phyloP scores from a whole-genome alignment of 371 early-diverging fungal species.

The Mortierella sp. region DNA sequence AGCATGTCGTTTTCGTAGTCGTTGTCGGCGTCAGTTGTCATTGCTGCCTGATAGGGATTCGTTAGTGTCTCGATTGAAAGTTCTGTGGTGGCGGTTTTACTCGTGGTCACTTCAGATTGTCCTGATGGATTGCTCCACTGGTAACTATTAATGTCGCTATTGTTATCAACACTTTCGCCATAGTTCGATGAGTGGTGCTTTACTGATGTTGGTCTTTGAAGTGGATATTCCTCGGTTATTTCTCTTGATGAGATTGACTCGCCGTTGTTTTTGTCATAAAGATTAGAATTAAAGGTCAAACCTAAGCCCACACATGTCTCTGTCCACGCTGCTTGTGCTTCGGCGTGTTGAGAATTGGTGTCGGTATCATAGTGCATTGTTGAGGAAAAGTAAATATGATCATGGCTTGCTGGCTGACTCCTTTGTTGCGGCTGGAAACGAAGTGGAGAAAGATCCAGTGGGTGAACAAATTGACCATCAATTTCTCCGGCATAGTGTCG shows the following conservation, averaged over 20 bases:
- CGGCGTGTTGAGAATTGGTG: neutral
- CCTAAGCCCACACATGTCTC: constrained; percentile 29
- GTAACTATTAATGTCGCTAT: neutral
- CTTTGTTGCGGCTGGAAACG: constrained; percentile 13
- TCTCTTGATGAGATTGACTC: neutral
- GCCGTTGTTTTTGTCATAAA: neutral
- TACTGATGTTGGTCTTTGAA: constrained; percentile 13
- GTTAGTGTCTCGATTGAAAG: constrained; percentile 5
- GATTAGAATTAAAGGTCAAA: constrained; percentile 11
- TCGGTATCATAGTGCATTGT: neutral
- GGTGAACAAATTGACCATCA: constrained; percentile 21
- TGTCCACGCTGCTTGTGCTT: constrained; percentile 17
- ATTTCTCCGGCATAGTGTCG: constrained; percentile 7
- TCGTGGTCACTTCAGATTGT: constrained; percentile 9
- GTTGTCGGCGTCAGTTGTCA: neutral
- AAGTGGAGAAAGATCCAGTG: constrained; percentile 29
- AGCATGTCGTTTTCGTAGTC: constrained; percentile 10
- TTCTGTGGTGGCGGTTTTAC: constrained; percentile 2
- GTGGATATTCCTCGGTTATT: neutral
- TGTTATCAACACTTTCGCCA: neutral
- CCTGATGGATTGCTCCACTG: neutral
- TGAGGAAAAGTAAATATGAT: neutral
- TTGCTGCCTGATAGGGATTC: constrained; percentile 6
- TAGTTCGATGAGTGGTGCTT: constrained; percentile 1
- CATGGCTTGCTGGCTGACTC: neutral